Base-by-base conservation (phyloP, 768 basidiomycete species). In the Trametes coccinea region DNA sequence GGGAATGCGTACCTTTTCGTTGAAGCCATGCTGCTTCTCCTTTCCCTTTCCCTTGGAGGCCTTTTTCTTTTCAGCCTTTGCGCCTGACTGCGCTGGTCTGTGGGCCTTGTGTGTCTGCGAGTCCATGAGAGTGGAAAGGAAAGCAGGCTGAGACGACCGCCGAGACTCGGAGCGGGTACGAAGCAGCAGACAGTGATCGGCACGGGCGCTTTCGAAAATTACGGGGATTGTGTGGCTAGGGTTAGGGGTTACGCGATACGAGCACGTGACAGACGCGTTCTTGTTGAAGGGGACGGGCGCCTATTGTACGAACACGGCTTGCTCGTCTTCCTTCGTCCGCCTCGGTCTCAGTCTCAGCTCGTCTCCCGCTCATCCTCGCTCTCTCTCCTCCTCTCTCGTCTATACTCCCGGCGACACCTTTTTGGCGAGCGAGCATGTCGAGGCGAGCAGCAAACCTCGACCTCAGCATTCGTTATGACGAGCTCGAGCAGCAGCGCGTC, bases 101-200 rank as follows among this genome's bases (percentile, higher is more conserved):
- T 98, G 96, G 0, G 89, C 78, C 73, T 95, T 95, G 75, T 96
- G 93, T 31, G 82, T 82, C 69, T 84, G 83, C 56, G 89, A 84
- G 63, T 90, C 89, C 89, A 90, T 90, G 61, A 10, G 16, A 14
- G 8, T 10, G 2, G 3, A 34, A 8, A 41, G 2, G 17, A 17
- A 40, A 13, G 34, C 37, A 41, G n/a, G 41, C 5, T 5, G 5
- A 43, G 41, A 43, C n/a, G 41, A 14, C 9, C 4, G 41, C 10
- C 14, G 41, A 13, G n/a, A 39, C 34, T 37, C 34, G 34, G 10
- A 6, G 34, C 34, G 34, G 51, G 27, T 5, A 34, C 1, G 22
- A 22, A 22, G 22, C 22, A 22, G 22, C 22, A 22, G 9, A 16
- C 41, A 41, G 29, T 22, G 50, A 50, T 56, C 59, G 55, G 54